These are phyloP conservation scores for Coemansia furcata DNA, from an alignment of 192 early-diverging fungal species.

Conservation along the genomic window DNA sequence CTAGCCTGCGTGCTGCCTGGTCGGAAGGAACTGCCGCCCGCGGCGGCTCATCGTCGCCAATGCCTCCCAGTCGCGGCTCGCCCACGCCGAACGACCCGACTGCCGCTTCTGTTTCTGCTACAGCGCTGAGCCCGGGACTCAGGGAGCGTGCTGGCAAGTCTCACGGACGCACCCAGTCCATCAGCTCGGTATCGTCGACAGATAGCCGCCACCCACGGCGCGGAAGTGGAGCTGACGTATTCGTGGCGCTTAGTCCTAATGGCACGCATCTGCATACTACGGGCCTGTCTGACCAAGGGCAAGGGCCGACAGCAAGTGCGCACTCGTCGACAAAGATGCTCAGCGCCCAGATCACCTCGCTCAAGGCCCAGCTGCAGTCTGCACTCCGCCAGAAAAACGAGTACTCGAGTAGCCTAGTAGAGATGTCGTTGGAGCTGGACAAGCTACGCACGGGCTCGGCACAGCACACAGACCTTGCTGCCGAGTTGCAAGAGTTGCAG, in stretches of 20 bases:
- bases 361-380: constrained; percentile 49
- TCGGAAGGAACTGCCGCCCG: not conserved
- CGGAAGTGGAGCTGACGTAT: constrained; percentile 24
- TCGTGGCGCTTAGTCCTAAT: not conserved
- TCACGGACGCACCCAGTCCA: constrained; percentile 27
- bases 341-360: constrained; percentile 41
- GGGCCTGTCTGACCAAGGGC: not conserved
- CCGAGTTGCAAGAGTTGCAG: constrained; percentile 60
- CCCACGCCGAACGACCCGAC: not conserved
- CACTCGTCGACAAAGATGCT: constrained; percentile 33
- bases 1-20: constrained; percentile 9
- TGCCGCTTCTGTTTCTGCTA: not conserved
- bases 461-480: constrained; percentile 29
- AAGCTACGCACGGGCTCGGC: constrained; percentile 38
- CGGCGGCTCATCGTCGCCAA: not conserved
- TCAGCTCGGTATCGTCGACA: constrained; percentile 31
- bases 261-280: too few species aligned
- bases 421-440: constrained; percentile 65
- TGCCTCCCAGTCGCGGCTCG: not conserved
- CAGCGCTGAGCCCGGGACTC: not conserved
- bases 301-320: not conserved
- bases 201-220: constrained; percentile 30
- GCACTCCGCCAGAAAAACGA: constrained; percentile 44
- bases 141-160: not conserved
- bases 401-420: constrained; percentile 55